A percentile compares a stretch with the other conserved stretches of the same genome.
Evolutionary conservation across 345 rosid species (phyloP).

Genomic region (Mallotus nudiflorus): DNA sequence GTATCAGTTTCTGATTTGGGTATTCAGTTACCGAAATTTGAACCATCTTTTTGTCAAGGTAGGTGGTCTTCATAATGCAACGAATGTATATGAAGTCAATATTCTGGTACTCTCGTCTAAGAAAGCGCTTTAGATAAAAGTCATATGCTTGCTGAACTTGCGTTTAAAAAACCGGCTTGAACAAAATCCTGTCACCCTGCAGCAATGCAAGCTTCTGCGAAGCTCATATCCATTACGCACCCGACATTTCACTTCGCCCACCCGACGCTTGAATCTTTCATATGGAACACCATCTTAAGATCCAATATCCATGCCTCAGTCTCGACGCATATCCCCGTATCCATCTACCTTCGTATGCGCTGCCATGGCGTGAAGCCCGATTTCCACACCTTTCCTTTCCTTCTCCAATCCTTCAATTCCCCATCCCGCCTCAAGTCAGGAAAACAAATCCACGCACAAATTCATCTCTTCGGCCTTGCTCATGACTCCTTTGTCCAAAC

Average conservation of each 20-base stretch:
- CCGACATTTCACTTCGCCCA: conserved; percentile 40
- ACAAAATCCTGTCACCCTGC: neutral
- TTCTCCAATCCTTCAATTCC: conserved; percentile 38
- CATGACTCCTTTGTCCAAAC: conserved; percentile 37
- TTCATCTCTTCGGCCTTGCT: conserved; percentile 25
- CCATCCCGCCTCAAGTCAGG: conserved; percentile 24
- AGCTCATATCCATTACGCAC: conserved; percentile 29
- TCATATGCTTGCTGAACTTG: too few relatives aligned
- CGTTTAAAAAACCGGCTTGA: neutral
- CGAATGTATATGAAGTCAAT: too few relatives aligned
- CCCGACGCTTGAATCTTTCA: conserved; percentile 46
- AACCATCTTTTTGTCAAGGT: too few relatives aligned
- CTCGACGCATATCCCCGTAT: conserved; percentile 31
- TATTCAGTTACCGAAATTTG: too few relatives aligned
- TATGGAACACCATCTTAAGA: conserved; percentile 50
- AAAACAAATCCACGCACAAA: conserved; percentile 26
- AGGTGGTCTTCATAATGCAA: too few relatives aligned
- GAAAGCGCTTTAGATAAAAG: too few relatives aligned
- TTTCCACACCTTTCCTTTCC: conserved; percentile 51
- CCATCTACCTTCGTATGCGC: conserved; percentile 49
- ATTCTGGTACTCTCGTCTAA: too few relatives aligned
- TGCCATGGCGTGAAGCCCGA: conserved; percentile 46
- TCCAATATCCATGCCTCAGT: conserved; percentile 20
- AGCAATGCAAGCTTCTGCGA: conserved; percentile 4
- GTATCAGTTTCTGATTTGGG: too few relatives aligned